A percentile compares a stretch with the other conserved stretches of the same genome.
Evolutionary conservation across 768 basidiomycete genomes (phyloP).

Genomic region (Mycena latifolia): DNA sequence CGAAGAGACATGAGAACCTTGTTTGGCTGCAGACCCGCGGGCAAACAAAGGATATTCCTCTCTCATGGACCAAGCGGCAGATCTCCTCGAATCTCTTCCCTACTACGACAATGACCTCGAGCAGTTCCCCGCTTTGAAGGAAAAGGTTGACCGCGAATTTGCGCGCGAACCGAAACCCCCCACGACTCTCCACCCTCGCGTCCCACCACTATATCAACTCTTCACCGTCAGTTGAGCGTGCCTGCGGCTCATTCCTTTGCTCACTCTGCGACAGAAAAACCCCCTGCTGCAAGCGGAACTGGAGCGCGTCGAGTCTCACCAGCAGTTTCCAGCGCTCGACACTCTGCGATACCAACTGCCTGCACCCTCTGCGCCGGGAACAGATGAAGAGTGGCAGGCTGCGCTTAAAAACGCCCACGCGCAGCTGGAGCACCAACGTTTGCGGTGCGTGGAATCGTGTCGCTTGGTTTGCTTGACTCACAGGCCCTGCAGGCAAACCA

Average conservation of each 20-base stretch:
- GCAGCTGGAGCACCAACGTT: conserved; percentile 87
- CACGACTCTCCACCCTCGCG: conserved; percentile 72
- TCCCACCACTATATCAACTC: conserved; percentile 73
- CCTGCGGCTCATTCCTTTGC: conserved; percentile 13
- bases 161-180: conserved; percentile 76
- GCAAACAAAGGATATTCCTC: not conserved
- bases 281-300: conserved; percentile 81
- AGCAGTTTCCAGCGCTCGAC: conserved; percentile 78
- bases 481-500: conserved; percentile 73
- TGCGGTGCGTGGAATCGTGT: conserved; percentile 65
- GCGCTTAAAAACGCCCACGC: conserved; percentile 83
- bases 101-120: conserved; percentile 97
- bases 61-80: conserved; percentile 31
- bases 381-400: conserved; percentile 81
- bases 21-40: conserved; percentile 3
- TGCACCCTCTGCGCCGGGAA: conserved; percentile 71
- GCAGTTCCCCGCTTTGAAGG: conserved; percentile 74
- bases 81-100: conserved; percentile 87
- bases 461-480: not conserved
- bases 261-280: conserved; percentile 61
- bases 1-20: conserved; percentile 25
- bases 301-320: conserved; percentile 76
- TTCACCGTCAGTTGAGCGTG: conserved; percentile 70
- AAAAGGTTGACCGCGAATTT: conserved; percentile 83
- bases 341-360: conserved; percentile 81